Conservation (phyloP, 78 protist genomes). For the Paratrimastix pyriformis region DNA sequence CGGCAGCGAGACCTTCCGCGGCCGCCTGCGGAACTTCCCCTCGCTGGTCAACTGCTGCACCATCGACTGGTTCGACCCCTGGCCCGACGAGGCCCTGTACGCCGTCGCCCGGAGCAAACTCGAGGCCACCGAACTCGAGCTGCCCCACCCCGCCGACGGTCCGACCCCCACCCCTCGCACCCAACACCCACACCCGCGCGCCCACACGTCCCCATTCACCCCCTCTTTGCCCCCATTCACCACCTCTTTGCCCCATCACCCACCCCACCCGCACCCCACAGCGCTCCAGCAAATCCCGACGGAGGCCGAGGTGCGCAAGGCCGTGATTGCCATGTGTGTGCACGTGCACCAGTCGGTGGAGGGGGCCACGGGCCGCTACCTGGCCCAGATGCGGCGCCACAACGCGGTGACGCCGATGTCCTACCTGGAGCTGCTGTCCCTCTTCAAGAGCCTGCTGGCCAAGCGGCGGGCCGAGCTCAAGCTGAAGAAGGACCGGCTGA, state of each 20-base stretch:
- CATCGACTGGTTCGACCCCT: slow-evolving; percentile 77
- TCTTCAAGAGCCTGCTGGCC: slow-evolving; percentile 17
- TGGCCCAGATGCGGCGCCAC: slow-evolving; percentile 32
- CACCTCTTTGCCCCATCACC: too few species aligned
- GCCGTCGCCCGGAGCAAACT: slow-evolving; percentile 50
- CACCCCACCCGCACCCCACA: too few species aligned
- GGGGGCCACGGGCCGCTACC: background rate
- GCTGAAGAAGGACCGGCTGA: slow-evolving; percentile 22
- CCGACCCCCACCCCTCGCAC: too few species aligned
- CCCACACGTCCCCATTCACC: too few species aligned
- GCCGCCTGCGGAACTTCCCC: slow-evolving; percentile 76
- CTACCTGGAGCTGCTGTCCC: slow-evolving; percentile 49
- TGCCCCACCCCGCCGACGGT: background rate
- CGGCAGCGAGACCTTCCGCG: slow-evolving; percentile 59
- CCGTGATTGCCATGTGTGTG: slow-evolving; percentile 45
- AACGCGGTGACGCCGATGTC: slow-evolving; percentile 64
- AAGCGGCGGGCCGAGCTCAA: slow-evolving; percentile 12
- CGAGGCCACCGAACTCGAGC: background rate
- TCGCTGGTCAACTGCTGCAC: slow-evolving; percentile 60
- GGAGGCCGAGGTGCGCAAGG: background rate
- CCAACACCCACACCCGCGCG: too few species aligned
- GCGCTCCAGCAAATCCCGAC: too few species aligned
- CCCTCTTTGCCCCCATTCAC: too few species aligned
- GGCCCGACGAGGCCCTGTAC: slow-evolving; percentile 81
- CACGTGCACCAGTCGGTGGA: slow-evolving; percentile 56